Base-by-base conservation (phyloP, 495 filamentous ascomycete genomes). In the Aspergillus heteromorphus region DNA sequence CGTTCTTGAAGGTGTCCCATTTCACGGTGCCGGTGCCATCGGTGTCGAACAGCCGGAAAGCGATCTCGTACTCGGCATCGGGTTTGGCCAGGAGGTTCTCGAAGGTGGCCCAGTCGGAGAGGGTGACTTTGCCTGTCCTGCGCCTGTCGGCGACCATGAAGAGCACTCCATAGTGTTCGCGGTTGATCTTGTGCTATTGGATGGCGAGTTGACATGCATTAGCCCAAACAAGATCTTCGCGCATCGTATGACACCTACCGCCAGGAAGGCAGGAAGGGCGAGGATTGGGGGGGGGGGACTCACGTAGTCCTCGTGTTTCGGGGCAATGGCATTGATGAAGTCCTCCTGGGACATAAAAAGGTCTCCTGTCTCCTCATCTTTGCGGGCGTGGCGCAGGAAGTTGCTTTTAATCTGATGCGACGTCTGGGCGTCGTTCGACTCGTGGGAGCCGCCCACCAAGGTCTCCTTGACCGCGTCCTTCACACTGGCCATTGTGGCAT, bases 41-140 rank as follows among this genome's bases (percentile, higher is more conserved):
- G 56, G 86, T 71, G 61, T 97, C 93, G 72, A 98, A 98, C 23
- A 97, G 80, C 53, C 95, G 88, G 74, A 97, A 98, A 4, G 92
- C 92, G 59, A 98, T 97, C 72, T 98, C 92, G 68, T 98, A 98
- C 69, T 98, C 95, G 63, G 93, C 95, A 59, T 97, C 93, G 56
- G 93, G 91, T 67, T 96, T 97, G 48, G 81, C 80, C 31, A 98
- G 83, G 51, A 98, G 83, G 74, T 96, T 92, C 71, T 96, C 87
- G 67, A 97, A 98, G 42, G 85, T 87, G 13, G 78, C 84, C 91
- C 91, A 98, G 70, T 98, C 93, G 55, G 83, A 77, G 23, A 98
- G 69, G 56, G 68, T 88, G 29, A 98, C 75, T 61, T 80, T 84
- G 51, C 91, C 90, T 19, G 73, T 73, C 49, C 77, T 81, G 41